These are phyloP conservation scores for Meredithiella fracta DNA, from an alignment of 2,329 filamentous ascomycete species.

Conservation along the genomic window DNA sequence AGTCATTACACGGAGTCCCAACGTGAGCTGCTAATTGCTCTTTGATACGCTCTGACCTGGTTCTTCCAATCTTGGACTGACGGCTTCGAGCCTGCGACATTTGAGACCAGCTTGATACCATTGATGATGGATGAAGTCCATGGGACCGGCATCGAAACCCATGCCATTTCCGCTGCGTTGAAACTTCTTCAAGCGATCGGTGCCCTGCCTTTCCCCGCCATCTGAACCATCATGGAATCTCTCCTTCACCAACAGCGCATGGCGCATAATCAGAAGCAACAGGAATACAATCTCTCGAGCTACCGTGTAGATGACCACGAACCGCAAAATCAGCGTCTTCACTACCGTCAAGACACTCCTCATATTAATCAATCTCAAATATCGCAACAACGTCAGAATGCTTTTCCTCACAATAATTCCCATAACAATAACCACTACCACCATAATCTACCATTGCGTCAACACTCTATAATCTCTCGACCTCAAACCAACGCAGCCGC, in stretches of 20 bases:
- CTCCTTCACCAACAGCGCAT: constrained; percentile 6
- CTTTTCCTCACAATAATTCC: too few relatives aligned
- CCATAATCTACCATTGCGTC: too few relatives aligned
- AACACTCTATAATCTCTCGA: too few relatives aligned
- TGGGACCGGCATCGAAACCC: constrained; percentile 13
- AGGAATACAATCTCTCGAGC: not conserved
- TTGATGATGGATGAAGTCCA: constrained; percentile 9
- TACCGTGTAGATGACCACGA: not conserved
- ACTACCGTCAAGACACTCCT: not conserved
- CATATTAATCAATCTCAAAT: too few relatives aligned
- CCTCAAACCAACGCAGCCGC: too few relatives aligned
- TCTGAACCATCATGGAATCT: constrained; percentile 8
- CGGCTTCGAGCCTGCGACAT: not conserved
- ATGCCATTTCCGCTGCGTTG: constrained; percentile 10
- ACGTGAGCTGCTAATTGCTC: too few relatives aligned
- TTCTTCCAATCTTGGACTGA: not conserved
- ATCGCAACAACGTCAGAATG: too few relatives aligned
- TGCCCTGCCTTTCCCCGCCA: not conserved
- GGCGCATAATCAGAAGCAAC: constrained; percentile 9
- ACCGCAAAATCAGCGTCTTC: not conserved
- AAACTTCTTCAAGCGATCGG: not conserved
- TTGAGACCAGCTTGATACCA: not conserved
- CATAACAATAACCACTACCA: not conserved
- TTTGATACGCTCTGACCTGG: not conserved
- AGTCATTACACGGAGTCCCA: not conserved